Base-by-base conservation (phyloP, 768 basidiomycete species). In the Leccinum imitatum region DNA sequence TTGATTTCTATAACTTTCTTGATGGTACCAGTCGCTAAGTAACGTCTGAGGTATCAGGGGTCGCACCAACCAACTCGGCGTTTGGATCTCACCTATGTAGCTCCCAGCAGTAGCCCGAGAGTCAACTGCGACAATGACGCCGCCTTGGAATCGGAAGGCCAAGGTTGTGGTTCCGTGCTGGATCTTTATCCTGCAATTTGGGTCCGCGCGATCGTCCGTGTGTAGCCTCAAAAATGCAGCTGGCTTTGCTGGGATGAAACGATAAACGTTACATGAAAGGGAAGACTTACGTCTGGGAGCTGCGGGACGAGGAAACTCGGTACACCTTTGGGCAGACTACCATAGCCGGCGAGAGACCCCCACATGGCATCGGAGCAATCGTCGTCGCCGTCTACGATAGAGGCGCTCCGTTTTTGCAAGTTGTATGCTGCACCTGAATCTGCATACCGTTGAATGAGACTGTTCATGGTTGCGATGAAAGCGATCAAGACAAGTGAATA, bases 1-100 rank as follows among this genome's bases (percentile, higher is more conserved):
- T 98, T 98, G 77, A 99, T 99, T 79, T 99, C 97, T 67, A 99
- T 98, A 64, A 99, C 95, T 81, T 98, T 99, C 82, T 96, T 98
- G 63, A 99, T 93, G 15, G 96, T 98, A 56, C 96, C 95, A 19
- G 89, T 93, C 0, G 96, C 96, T 98, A 70, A 1, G 37, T 19
- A 41, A 21, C 35, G 50, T 50, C 17, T 27, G 23, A 21, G 19
- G 19, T n/a, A 50, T 60, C 17, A 48, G 37, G 33, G 15, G 30
- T 50, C 35, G 46, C 39, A 53, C 19, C n/a, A 31, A 37, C 21
- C n/a, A 27, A 44, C 58, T 23, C 30, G 35, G 61, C 21, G 17
- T n/a, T 31, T 54, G 14, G 27, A 79, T 35, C 85, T 53, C 58
- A 95, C 96, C 96, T 72, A 99, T 83, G 74, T 99, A 98, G 78